A percentile compares a stretch with the other conserved stretches of the same genome.
phyloP scores from a whole-genome alignment of 257 asterid genomes.

The Solanum lycopersicoides region DNA sequence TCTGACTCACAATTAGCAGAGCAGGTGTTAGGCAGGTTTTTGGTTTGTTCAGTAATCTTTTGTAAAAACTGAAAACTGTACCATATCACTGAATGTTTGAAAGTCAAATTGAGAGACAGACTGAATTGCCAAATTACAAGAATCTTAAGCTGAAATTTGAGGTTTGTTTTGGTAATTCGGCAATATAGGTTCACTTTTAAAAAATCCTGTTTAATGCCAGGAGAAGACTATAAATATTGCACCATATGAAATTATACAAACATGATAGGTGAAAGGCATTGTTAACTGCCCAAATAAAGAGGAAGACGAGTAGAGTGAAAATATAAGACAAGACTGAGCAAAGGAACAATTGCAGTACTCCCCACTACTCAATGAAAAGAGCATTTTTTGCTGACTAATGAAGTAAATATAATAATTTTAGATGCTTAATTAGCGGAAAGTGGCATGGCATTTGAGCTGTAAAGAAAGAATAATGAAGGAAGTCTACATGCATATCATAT shows the following conservation, averaged over 20 bases:
- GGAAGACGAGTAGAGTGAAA: neutral
- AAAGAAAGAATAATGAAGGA: neutral
- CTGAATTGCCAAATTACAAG: neutral
- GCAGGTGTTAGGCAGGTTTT: neutral
- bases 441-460: neutral
- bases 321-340: neutral
- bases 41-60: neutral
- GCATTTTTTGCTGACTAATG: neutral
- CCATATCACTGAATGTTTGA: neutral
- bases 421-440: neutral
- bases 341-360: neutral
- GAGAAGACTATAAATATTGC: neutral
- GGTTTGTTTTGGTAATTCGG: neutral
- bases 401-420: neutral
- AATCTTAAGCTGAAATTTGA: neutral
- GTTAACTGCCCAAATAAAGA: neutral
- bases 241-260: neutral
- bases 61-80: neutral
- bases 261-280: neutral
- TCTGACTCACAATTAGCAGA: neutral
- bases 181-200: neutral
- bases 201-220: too few species aligned
- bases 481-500: neutral
- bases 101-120: neutral
- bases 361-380: neutral